These are phyloP conservation scores for Berkeleyomyces rouxiae DNA, from an alignment of 2,329 filamentous ascomycete species.

Conservation along the genomic window DNA sequence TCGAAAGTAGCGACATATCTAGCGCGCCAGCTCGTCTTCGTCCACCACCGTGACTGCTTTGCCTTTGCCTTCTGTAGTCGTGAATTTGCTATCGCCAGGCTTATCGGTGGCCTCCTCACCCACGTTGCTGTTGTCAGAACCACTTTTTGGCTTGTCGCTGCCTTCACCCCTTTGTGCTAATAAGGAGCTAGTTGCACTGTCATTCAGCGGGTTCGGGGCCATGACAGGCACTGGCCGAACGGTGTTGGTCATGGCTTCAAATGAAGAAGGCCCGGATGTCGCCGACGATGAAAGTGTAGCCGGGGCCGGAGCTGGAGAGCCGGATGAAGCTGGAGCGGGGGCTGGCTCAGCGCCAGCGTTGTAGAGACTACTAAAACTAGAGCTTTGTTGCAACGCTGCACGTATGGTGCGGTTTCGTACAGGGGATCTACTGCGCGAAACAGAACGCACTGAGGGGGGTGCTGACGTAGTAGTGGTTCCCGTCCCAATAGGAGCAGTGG, in stretches of 20 bases:
- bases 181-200: constrained; percentile 8
- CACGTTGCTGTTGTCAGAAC: constrained; percentile 14
- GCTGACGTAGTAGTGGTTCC: constrained; percentile 14
- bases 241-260: neutral
- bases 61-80: constrained; percentile 20
- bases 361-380: constrained; percentile 11
- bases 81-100: constrained; percentile 18
- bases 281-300: neutral
- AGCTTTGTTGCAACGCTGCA: constrained; percentile 14
- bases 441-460: constrained; percentile 8
- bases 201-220: constrained; percentile 8
- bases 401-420: constrained; percentile 9
- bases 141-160: neutral
- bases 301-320: constrained; percentile 14
- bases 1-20: constrained; percentile 2
- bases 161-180: constrained; percentile 14
- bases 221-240: constrained; percentile 6
- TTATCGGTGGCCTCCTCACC: constrained; percentile 16
- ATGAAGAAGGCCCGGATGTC: neutral
- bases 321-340: constrained; percentile 14
- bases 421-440: constrained; percentile 8
- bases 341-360: constrained; percentile 1
- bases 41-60: constrained; percentile 33
- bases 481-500: constrained; percentile 10
- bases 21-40: constrained; percentile 15